A percentile compares a stretch with the other conserved stretches of the same genome.
Conservation (phyloP, 345 rosid genomes). For the Populus deltoides region DNA sequence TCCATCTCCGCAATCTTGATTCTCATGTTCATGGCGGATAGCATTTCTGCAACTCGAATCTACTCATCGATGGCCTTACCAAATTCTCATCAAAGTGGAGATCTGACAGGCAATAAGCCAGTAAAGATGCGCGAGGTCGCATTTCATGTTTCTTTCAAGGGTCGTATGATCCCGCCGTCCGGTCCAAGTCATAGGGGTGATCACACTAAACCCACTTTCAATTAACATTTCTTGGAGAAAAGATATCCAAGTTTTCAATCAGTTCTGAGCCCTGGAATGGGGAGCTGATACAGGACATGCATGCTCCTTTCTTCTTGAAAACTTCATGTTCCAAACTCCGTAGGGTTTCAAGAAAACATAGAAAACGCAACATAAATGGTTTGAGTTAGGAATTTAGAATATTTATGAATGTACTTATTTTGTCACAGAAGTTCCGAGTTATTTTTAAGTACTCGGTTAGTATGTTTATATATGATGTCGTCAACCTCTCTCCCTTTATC, state of each 20-base stretch:
- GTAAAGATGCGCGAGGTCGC: not conserved
- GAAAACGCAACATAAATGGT: too few species aligned
- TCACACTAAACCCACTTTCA: not conserved
- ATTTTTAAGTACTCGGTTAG: too few species aligned
- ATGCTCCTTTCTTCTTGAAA: too few species aligned
- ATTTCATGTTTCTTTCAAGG: not conserved
- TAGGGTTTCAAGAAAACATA: too few species aligned
- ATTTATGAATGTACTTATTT: too few species aligned
- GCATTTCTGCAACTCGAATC: constrained; percentile 1
- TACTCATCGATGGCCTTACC: not conserved
- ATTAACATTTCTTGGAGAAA: not conserved
- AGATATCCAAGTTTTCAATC: not conserved
- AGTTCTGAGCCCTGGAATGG: constrained; percentile 4
- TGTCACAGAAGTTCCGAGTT: too few species aligned
- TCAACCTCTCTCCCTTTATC: too few species aligned
- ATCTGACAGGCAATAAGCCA: not conserved
- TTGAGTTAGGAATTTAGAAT: too few species aligned
- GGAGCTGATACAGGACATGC: not conserved
- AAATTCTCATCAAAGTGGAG: not conserved
- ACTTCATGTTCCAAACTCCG: too few species aligned
- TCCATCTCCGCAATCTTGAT: not conserved
- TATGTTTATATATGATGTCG: too few species aligned
- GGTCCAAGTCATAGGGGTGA: constrained; percentile 4
- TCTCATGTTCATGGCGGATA: not conserved
- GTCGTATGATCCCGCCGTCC: not conserved